These are phyloP conservation scores for Spirogloea muscicola DNA, from an alignment of 139 green algal species.

Conservation along the genomic window DNA sequence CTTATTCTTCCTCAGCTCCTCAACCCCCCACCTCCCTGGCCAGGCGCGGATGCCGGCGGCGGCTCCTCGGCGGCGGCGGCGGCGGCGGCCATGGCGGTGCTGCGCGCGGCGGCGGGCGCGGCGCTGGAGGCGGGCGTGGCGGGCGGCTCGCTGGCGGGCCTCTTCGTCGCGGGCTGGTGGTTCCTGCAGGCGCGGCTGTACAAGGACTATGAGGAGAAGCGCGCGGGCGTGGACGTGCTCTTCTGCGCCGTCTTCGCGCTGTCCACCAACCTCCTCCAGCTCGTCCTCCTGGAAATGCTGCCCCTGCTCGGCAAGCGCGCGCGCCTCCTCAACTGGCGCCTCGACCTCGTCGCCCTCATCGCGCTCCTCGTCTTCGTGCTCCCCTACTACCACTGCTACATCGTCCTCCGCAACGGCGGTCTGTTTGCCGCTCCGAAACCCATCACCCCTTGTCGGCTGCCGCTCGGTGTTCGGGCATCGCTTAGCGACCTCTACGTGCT, in stretches of 20 bases:
- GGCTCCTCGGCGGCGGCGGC: too few species aligned
- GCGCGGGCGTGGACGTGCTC: slow-evolving; percentile 54
- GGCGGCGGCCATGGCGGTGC: background rate
- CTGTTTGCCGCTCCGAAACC: background rate
- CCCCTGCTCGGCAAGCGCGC: slow-evolving; percentile 61
- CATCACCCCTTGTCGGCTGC: background rate
- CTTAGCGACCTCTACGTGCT: background rate
- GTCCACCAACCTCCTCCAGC: slow-evolving; percentile 80
- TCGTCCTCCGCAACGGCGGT: slow-evolving; percentile 48
- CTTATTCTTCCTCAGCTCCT: too few species aligned
- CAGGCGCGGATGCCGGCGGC: too few species aligned
- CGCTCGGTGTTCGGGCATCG: background rate
- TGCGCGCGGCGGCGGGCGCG: background rate
- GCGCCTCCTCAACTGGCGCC: slow-evolving; percentile 66
- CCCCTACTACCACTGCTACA: slow-evolving; percentile 79
- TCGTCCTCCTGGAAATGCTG: slow-evolving; percentile 87
- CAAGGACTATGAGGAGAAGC: slow-evolving; percentile 51
- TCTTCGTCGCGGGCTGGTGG: slow-evolving; percentile 58
- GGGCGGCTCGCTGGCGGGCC: slow-evolving; percentile 41
- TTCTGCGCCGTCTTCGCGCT: slow-evolving; percentile 84
- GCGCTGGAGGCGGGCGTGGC: slow-evolving; percentile 5
- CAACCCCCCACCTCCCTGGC: too few species aligned
- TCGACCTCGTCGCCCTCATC: slow-evolving; percentile 73
- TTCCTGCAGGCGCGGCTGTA: slow-evolving; percentile 61
- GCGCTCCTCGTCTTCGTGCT: slow-evolving; percentile 75